These are phyloP conservation scores for Gliomastix tumulicola DNA, from an alignment of 2,329 filamentous ascomycete species.

Conservation along the genomic window DNA sequence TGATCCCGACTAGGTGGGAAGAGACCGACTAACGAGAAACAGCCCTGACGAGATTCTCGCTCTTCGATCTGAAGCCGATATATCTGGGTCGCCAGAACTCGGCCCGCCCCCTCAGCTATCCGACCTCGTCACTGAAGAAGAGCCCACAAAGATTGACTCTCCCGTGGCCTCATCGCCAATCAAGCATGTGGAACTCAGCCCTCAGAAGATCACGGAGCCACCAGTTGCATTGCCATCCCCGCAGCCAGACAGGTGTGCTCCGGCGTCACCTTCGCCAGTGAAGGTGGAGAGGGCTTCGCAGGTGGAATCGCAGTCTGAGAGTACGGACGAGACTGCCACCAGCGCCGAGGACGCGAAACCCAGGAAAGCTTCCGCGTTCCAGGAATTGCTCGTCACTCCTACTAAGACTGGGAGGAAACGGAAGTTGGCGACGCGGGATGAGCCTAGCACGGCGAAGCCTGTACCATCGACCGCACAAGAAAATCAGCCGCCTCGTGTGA, in stretches of 20 bases:
- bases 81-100: slow-evolving; percentile 60
- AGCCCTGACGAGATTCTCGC: slow-evolving; percentile 58
- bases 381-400: slow-evolving; percentile 11
- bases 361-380: slow-evolving; percentile 2
- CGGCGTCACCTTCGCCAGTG: slow-evolving; percentile 15
- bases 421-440: slow-evolving; percentile 36
- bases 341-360: slow-evolving; percentile 3
- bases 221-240: slow-evolving; percentile 22
- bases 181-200: slow-evolving; percentile 9
- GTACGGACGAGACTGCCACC: no score
- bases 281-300: not conserved
- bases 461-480: slow-evolving; percentile 15
- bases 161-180: slow-evolving; percentile 16
- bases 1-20: no score
- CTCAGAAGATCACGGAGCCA: slow-evolving; percentile 17
- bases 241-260: slow-evolving; percentile 9
- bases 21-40: slow-evolving; percentile 23
- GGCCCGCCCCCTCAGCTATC: slow-evolving; percentile 57
- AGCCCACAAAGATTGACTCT: slow-evolving; percentile 46
- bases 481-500: slow-evolving; percentile 13
- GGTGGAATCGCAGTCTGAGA: not conserved
- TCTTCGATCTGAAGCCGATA: slow-evolving; percentile 31
- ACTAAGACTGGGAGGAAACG: slow-evolving; percentile 4
- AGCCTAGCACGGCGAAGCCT: slow-evolving; percentile 30
- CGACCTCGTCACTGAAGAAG: slow-evolving; percentile 48